Percentiles rank a stretch among this genome's conserved stretches.
These are phyloP conservation scores for Omphalotus olearius DNA, from an alignment of 1,284 basidiomycete species.

Conservation along the genomic window DNA sequence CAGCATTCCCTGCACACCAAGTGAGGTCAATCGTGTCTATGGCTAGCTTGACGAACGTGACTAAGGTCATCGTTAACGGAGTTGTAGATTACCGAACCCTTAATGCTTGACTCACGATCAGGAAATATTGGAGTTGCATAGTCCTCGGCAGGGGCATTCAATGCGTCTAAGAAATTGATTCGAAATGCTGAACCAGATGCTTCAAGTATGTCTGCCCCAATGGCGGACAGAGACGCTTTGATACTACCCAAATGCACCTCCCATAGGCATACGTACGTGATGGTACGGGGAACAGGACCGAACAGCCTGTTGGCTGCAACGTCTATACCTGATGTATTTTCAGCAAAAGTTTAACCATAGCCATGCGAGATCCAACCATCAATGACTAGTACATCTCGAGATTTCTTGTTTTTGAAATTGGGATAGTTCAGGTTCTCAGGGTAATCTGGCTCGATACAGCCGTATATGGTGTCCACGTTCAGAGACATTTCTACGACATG, in stretches of 20 bases:
- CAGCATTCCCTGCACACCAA: slow-evolving; percentile 49
- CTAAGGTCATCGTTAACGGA: slow-evolving; percentile 26
- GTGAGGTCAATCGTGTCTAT: slow-evolving; percentile 51
- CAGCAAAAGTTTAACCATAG: slow-evolving; percentile 15
- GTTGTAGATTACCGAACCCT: neutral
- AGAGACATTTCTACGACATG: slow-evolving; percentile 66
- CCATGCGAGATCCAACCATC: slow-evolving; percentile 45
- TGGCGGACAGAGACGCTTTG: slow-evolving; percentile 53
- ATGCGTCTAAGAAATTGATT: slow-evolving; percentile 67
- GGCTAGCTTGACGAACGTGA: slow-evolving; percentile 70
- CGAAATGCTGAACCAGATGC: slow-evolving; percentile 57
- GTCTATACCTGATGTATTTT: slow-evolving; percentile 55
- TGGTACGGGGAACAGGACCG: slow-evolving; percentile 79
- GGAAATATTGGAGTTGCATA: slow-evolving; percentile 63
- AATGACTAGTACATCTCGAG: slow-evolving; percentile 39
- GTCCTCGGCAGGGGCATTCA: slow-evolving; percentile 77
- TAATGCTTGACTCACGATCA: slow-evolving; percentile 53
- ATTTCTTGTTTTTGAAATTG: slow-evolving; percentile 27
- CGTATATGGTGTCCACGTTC: slow-evolving; percentile 60
- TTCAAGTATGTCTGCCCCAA: slow-evolving; percentile 49
- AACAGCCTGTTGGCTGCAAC: slow-evolving; percentile 83
- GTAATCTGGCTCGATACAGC: slow-evolving; percentile 46
- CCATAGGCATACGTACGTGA: slow-evolving; percentile 90
- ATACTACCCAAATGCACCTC: slow-evolving; percentile 68
- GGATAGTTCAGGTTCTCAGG: slow-evolving; percentile 36